Conservation (phyloP, 2,329 filamentous ascomycete genomes). For the Fusarium sterilihyphosum region DNA sequence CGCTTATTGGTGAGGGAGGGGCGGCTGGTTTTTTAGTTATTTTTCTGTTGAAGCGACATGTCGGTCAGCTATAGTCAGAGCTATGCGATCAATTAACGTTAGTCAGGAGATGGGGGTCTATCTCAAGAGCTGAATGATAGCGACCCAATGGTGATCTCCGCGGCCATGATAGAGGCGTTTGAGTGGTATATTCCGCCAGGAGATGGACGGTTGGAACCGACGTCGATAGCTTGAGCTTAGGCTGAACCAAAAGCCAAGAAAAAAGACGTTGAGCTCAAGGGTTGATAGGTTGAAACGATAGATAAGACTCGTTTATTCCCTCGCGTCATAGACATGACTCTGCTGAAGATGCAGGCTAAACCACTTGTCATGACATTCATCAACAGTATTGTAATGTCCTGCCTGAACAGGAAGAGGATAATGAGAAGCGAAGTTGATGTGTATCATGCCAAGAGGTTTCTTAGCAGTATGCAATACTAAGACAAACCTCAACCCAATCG, state of each 20-base stretch:
- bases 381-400: constrained; percentile 1
- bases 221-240: constrained; percentile 1
- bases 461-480: constrained; percentile 32
- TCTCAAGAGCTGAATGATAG: constrained; percentile 16
- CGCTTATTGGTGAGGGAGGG: constrained; percentile 29
- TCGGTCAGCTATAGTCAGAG: constrained; percentile 27
- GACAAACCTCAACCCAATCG: constrained; percentile 33
- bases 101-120: constrained; percentile 27
- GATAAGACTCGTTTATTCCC: constrained; percentile 25
- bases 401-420: constrained; percentile 6
- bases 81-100: constrained; percentile 5
- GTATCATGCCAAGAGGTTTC: constrained; percentile 24
- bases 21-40: constrained; percentile 18
- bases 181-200: background rate
- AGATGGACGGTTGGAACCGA: constrained; percentile 15
- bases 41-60: constrained; percentile 33
- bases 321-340: constrained; percentile 31
- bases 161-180: constrained; percentile 5
- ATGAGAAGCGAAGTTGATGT: background rate
- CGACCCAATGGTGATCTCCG: constrained; percentile 14
- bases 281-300: constrained; percentile 8
- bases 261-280: background rate
- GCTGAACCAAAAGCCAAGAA: constrained; percentile 10
- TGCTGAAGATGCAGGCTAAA: background rate
- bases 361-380: constrained; percentile 6